Evolutionary conservation across 1,284 basidiomycete species (phyloP), one percentile per base, ranked within the genome.

Genomic region (Cutaneotrichosporon daszewskae): DNA sequence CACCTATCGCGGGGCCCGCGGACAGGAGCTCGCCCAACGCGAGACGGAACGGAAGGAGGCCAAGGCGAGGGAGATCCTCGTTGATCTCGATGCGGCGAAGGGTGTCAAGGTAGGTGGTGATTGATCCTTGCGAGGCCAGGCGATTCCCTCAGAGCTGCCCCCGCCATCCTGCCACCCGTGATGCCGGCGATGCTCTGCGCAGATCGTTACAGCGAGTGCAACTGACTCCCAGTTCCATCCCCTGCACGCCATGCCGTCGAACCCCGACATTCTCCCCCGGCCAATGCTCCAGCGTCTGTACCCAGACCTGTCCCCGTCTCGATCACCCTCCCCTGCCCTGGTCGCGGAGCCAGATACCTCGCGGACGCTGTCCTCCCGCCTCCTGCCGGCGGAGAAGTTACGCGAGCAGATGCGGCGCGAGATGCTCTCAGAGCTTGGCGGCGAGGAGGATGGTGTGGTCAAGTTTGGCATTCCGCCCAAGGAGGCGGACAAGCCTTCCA

Each of bases 181-280:
- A n/a, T n/a, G n/a, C n/a, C n/a, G n/a, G n/a, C n/a, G n/a, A n/a
- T n/a, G n/a, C n/a, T n/a, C n/a, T n/a, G n/a, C n/a, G n/a, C n/a
- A n/a, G n/a, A n/a, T n/a, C n/a, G n/a, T n/a, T n/a, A n/a, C n/a
- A n/a, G n/a, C n/a, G n/a, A n/a, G n/a, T n/a, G n/a, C n/a, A n/a
- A n/a, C n/a, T n/a, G n/a, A n/a, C n/a, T n/a, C 2, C 12, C 56
- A 69, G 68, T 70, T 71, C 48, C 69, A 71, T 40, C 68, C 69
- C 2, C 62, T 71, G 4, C 64, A 69, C 42, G 59, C 65, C 28
- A 23, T 60, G 10, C 69, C 69, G 1, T 50, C 38, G 3, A 45
- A 64, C n/a, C 62, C 69, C 5, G 45, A 55, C 2, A 60, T 64
- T 5, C 45, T 70, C 4, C 69, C 69, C 2, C 39, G 45, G 4